Conservation (phyloP, 2,329 filamentous ascomycete genomes). For the Fusarium sp. region DNA sequence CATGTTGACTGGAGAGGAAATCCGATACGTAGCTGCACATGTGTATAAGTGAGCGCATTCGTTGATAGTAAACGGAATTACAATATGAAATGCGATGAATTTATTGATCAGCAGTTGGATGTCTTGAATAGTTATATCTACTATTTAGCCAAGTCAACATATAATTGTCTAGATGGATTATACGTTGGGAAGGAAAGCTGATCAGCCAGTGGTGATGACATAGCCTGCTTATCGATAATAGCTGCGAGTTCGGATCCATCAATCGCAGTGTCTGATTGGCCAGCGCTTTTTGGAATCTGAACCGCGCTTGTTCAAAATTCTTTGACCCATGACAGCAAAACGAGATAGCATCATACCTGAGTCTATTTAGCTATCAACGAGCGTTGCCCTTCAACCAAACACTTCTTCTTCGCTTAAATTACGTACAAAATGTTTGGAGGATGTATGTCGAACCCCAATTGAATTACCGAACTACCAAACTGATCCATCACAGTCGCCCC, state of each 20-base stretch:
- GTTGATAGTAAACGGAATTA: neutral
- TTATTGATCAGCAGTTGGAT: neutral
- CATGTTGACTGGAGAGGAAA: neutral
- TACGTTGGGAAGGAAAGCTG: neutral
- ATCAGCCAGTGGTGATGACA: slow-evolving; percentile 3
- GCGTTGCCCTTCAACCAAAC: slow-evolving; percentile 3
- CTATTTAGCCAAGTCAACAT: neutral
- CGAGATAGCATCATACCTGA: slow-evolving; percentile 43
- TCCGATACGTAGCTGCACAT: neutral
- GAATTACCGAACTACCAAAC: neutral
- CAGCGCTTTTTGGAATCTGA: slow-evolving; percentile 12
- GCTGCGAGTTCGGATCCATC: slow-evolving; percentile 48
- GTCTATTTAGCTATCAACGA: slow-evolving; percentile 7
- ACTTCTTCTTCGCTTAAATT: neutral
- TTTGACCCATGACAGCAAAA: slow-evolving; percentile 29
- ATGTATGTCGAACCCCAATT: slow-evolving; percentile 55
- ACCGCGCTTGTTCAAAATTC: slow-evolving; percentile 36
- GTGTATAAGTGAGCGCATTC: neutral
- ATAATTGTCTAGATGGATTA: neutral
- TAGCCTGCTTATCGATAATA: slow-evolving; percentile 36
- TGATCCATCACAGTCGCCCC: slow-evolving; percentile 64
- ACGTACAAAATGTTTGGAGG: slow-evolving; percentile 69
- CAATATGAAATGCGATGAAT: neutral
- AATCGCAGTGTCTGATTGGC: slow-evolving; percentile 13
- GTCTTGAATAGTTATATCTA: neutral